A percentile compares a stretch with the other conserved stretches of the same genome.
Conservation (phyloP, 1,284 basidiomycete genomes). For the Ganoderma multipileum region DNA sequence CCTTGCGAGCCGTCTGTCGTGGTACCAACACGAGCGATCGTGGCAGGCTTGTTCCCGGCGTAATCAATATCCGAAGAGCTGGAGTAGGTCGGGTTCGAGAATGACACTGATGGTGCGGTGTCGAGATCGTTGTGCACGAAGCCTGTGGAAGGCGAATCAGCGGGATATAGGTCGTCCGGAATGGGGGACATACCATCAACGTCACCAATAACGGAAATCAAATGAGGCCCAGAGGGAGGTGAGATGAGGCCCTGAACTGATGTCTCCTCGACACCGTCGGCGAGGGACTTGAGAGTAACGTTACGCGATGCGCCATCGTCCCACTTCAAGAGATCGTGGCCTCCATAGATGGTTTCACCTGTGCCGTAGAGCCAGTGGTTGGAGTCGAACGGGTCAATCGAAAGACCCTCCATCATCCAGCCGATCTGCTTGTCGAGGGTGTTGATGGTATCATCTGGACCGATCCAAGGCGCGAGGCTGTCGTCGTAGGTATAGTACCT, state of each 20-base stretch:
- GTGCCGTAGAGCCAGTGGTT: conserved; percentile 75
- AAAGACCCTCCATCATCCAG: conserved; percentile 54
- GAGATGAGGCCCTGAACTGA: conserved; percentile 62
- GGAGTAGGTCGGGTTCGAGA: conserved; percentile 58
- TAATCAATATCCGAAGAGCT: conserved; percentile 62
- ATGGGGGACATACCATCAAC: conserved; percentile 50
- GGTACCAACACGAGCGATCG: conserved; percentile 58
- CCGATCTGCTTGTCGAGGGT: conserved; percentile 43
- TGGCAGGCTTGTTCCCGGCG: conserved; percentile 60
- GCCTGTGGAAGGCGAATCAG: conserved; percentile 25
- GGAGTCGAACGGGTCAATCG: conserved; percentile 68
- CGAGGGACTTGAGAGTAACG: conserved; percentile 63
- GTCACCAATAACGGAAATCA: conserved; percentile 67
- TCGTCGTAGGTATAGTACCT: conserved; percentile 63
- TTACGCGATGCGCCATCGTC: conserved; percentile 56
- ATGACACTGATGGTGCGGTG: conserved; percentile 49
- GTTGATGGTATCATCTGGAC: conserved; percentile 51
- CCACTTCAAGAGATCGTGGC: conserved; percentile 62
- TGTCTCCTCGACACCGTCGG: conserved; percentile 71
- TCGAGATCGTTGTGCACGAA: conserved; percentile 56
- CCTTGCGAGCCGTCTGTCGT: conserved; percentile 44
- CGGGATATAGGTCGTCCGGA: background rate
- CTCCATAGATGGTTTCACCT: conserved; percentile 64
- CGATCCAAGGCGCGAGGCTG: conserved; percentile 63
- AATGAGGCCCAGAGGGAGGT: conserved; percentile 51